Base-by-base conservation (phyloP, 495 filamentous ascomycete genomes). In the Penicillium pulvis region DNA sequence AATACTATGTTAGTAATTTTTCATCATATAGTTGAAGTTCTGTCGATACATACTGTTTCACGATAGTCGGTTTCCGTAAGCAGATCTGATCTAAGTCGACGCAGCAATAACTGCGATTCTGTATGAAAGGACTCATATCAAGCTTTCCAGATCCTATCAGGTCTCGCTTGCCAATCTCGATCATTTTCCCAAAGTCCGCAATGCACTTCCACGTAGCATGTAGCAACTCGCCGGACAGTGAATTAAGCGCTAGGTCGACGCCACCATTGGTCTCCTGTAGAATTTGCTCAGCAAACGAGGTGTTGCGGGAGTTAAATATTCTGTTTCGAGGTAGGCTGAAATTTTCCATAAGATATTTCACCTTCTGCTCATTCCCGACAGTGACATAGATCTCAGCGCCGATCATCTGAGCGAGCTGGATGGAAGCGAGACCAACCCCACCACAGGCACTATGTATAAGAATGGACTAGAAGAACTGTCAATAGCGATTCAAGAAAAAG, bases 361-460 rank as follows among this genome's bases (percentile, higher is more conserved):
- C 49, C 59, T 83, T 80, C 8, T 74, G 70, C 1, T 63, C 28
- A 1, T 56, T 72, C 0, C 83, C 76, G 1, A 84, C 64, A 12
- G 62, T 66, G 1, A 61, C 57, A 51, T 56, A 73, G 42, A 67
- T 58, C 50, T 63, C 52, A 2, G 64, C 61, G 1, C 66, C 66
- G 41, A 62, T 28, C 35, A 60, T 53, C 51, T 56, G 62, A 28
- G 53, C 54, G 4, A 69, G 39, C 46, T 68, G 61, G n/a, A 70
- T 65, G n/a, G 63, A 57, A 11, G 67, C 65, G 7, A 63, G 7
- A 5, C 72, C 72, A 45, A 75, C 46, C 0, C 67, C 62, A 6
- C 71, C 66, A 33, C 55, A 58, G 0, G 58, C 69, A 7, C 61
- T 65, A 49, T 74, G 72, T n/a, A 52, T 52, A 1, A 52, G 24